Base-by-base conservation (phyloP, 148 eudicot species). In the Diospyros lotus region DNA sequence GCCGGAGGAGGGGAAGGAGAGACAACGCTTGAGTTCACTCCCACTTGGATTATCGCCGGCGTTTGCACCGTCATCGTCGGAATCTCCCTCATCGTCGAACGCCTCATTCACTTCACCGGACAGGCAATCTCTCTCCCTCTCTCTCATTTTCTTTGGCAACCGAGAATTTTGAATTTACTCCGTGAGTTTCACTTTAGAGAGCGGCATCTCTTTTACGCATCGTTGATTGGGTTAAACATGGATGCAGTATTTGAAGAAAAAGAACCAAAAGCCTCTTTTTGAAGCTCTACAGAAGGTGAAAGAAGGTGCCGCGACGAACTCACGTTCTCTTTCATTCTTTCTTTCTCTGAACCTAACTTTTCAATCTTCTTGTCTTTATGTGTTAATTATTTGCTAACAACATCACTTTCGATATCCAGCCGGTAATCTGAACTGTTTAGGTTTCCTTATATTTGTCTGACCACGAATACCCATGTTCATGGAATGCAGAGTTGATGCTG, bases 31-130 rank as follows among this genome's bases (percentile, higher is more conserved):
- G 86, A 84, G 84, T 90, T 67, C 63, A 90, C 97, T 4, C 95
- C 97, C 40, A 92, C 97, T 11, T 92, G 97, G 97, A 93, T 92
- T 60, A 90, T 92, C 41, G 97, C 97, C 54, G 87, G 84, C 68
- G 91, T 92, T 7, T 92, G 97, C 77, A 80, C 84, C 10, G 84
- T 90, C 75, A 92, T 92, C 75, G 92, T 92, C 67, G 86, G 84
- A 63, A 86, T 90, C 62, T 92, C 97, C 62, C 87, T 92, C 40
- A 83, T 85, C 58, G 89, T 85, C 67, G 95, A 90, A 78, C 87
- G 97, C 1, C 71, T 85, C 61, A 81, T 92, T 64, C 93, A 92
- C 74, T 88, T 71, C 53, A 78, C 85, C 71, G 97, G 93, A 10
- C 83, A 81, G 87, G 95, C 74, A 64, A 28, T 41, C 28, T 40